Conservation (phyloP, 2,329 filamentous ascomycete genomes). For the Verticillium klebahnii region DNA sequence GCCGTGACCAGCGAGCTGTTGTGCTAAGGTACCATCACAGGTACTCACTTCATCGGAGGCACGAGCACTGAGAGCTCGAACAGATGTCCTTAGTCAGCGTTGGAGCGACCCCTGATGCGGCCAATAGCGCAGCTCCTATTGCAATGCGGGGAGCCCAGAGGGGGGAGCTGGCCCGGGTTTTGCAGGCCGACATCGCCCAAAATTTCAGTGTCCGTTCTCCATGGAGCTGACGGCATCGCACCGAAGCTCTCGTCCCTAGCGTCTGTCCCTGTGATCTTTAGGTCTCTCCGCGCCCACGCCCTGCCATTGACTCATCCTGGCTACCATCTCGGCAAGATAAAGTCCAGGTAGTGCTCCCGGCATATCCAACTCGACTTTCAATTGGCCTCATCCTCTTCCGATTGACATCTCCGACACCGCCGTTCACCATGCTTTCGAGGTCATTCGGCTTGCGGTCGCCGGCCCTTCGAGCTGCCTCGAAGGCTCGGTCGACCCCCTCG, state of each 20-base stretch:
- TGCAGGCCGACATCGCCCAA: conserved; percentile 26
- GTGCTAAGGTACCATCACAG: too few relatives aligned
- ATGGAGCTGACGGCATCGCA: background rate
- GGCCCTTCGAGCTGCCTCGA: conserved; percentile 17
- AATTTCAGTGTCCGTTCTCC: background rate
- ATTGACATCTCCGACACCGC: conserved; percentile 1
- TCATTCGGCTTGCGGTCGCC: conserved; percentile 14
- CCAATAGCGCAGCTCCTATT: conserved; percentile 23
- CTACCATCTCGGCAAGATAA: conserved; percentile 4
- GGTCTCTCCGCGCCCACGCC: conserved; percentile 5
- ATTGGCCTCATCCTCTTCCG: background rate
- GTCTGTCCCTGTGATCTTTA: conserved; percentile 23
- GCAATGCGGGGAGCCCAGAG: conserved; percentile 14
- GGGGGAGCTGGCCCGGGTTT: conserved; percentile 13
- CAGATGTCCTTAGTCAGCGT: background rate
- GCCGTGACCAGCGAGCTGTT: background rate
- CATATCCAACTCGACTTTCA: conserved; percentile 1
- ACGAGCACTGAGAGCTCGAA: background rate
- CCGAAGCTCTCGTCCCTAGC: conserved; percentile 17
- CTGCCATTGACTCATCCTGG: conserved; percentile 13
- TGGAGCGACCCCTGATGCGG: background rate
- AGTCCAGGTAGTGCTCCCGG: background rate
- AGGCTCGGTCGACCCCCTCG: conserved; percentile 9
- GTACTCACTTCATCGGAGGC: background rate
- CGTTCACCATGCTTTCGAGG: conserved; percentile 14